Evolutionary conservation across 2,329 filamentous ascomycete genomes (phyloP).

Genomic region (Xylaria sp.): DNA sequence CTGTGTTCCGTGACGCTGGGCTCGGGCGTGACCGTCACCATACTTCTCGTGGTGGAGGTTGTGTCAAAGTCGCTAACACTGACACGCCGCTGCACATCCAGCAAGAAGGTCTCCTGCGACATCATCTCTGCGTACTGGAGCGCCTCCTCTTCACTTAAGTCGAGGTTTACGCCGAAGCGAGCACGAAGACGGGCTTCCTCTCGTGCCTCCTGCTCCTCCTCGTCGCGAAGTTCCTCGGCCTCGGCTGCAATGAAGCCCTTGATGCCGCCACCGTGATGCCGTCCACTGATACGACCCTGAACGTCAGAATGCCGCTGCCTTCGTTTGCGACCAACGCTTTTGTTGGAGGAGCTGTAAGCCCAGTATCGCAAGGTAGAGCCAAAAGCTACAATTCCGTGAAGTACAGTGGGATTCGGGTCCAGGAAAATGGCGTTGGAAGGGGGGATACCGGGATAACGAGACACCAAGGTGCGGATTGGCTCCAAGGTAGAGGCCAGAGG

Average conservation of each 20-base stretch:
- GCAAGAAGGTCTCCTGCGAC: slow-evolving; percentile 53
- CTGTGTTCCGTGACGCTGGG: slow-evolving; percentile 44
- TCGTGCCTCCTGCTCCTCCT: slow-evolving; percentile 60
- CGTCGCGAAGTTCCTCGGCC: slow-evolving; percentile 68
- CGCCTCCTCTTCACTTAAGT: slow-evolving; percentile 61
- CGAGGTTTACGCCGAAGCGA: slow-evolving; percentile 78
- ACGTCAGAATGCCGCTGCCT: slow-evolving; percentile 62
- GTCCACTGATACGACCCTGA: slow-evolving; percentile 46
- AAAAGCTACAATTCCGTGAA: slow-evolving; percentile 81
- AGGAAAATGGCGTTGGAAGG: slow-evolving; percentile 79
- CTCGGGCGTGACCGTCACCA: slow-evolving; percentile 51
- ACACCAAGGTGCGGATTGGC: slow-evolving; percentile 81
- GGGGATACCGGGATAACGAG: slow-evolving; percentile 73
- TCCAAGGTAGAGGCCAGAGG: slow-evolving; percentile 74
- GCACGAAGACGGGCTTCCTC: slow-evolving; percentile 66
- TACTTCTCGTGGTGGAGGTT: slow-evolving; percentile 33
- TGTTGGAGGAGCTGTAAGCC: slow-evolving; percentile 82
- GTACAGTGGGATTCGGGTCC: slow-evolving; percentile 78
- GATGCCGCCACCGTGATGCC: slow-evolving; percentile 61
- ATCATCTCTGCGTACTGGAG: slow-evolving; percentile 61
- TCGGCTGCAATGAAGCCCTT: slow-evolving; percentile 84
- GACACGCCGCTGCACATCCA: slow-evolving; percentile 52
- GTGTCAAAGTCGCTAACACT: slow-evolving; percentile 45
- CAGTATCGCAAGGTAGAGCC: slow-evolving; percentile 87
- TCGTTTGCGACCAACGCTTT: slow-evolving; percentile 73